A percentile compares a stretch with the other conserved stretches of the same genome.
Evolutionary conservation across 2,329 filamentous ascomycete genomes (phyloP).

Genomic region (Xenoacremonium recifei): DNA sequence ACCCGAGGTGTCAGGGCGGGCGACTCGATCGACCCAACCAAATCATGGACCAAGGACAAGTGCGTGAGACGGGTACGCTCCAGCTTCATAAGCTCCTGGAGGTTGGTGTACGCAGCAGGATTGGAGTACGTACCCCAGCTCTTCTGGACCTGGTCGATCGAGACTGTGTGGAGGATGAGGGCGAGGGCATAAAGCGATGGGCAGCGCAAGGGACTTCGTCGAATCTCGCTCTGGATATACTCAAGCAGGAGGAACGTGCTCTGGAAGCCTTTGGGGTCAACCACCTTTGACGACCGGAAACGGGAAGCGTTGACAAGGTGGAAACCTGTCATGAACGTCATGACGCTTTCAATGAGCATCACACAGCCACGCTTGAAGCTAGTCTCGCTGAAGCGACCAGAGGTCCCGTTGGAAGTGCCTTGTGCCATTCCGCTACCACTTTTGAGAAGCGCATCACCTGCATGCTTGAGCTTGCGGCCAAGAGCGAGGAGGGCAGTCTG

Average conservation of each 20-base stretch:
- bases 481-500: constrained; percentile 38
- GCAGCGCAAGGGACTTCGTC: constrained; percentile 31
- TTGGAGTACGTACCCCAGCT: constrained; percentile 29
- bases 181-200: constrained; percentile 42
- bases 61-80: constrained; percentile 25
- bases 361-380: constrained; percentile 41
- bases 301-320: constrained; percentile 46
- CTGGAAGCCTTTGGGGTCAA: constrained; percentile 42
- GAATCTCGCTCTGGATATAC: constrained; percentile 38
- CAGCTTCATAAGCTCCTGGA: constrained; percentile 21
- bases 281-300: constrained; percentile 40
- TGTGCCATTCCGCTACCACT: no score
- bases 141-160: constrained; percentile 45
- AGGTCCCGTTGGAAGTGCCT: constrained; percentile 16
- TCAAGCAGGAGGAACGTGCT: constrained; percentile 45
- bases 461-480: constrained; percentile 53
- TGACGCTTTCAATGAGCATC: constrained; percentile 47
- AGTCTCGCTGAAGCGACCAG: constrained; percentile 25
- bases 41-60: background rate
- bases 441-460: constrained; percentile 49
- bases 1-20: no score
- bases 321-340: constrained; percentile 55
- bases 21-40: background rate
- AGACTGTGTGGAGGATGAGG: constrained; percentile 42
- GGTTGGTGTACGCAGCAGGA: constrained; percentile 7